Evolutionary conservation across 1,284 basidiomycete species (phyloP), one percentile per base, ranked within the genome.

Genomic region (Tetrapyrgos nigripes): DNA sequence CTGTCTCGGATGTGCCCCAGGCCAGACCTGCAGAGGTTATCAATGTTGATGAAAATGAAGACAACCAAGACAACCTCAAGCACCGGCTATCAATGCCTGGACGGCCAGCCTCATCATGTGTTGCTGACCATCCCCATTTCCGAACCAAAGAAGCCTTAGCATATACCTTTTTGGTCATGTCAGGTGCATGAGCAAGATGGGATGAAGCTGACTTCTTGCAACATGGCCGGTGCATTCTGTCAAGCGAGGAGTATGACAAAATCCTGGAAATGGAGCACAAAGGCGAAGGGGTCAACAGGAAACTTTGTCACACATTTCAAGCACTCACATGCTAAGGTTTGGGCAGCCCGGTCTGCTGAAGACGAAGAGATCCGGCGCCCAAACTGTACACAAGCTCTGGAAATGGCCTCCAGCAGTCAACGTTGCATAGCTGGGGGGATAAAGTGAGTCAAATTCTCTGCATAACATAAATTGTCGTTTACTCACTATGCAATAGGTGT

Each of bases 131-230:
- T 24, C 50, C 50, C 5, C n/a, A 13, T 9, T 52, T 52, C 23
- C 3, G 11, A 11, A 37, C 19, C 6, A 13, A 26, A 35, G 50
- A 52, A 21, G 8, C 17, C 3, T 24, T 52, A 21, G 31, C 50
- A 23, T 52, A n/a, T 21, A 52, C 50, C n/a, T 52, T 52, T 26
- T 23, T 52, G 4, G 21, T 40, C 11, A 52, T 52, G 21, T 26
- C 50, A 31, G 8, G 31, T 37, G 50, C 50, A 52, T 52, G 33
- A 8, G 5, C n/a, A 52, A 13, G 35, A 52, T 40, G 50, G 50
- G 11, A 40, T n/a, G 4, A 40, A 43, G 21, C 35, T 52, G 14
- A 33, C n/a, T 4, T 8, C 14, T 14, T 52, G 50, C 24, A 23
- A 52, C 9, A 52, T 52, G 50, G 31, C 40, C n/a, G 35, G 50